Evolutionary conservation across 2,329 filamentous ascomycete species (phyloP).

Genomic region (Byssothecium circinans): DNA sequence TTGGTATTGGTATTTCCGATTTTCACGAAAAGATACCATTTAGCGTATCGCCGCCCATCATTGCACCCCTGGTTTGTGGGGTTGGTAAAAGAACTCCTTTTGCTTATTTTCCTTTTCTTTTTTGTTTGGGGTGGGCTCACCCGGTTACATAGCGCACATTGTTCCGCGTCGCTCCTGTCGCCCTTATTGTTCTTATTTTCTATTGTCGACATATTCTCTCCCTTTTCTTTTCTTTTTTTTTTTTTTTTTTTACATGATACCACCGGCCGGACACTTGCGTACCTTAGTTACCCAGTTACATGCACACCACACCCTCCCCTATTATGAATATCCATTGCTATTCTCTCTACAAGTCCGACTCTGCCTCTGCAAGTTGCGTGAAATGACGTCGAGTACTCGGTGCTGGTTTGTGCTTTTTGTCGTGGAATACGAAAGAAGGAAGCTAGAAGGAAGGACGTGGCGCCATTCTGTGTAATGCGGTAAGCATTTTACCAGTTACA

Average conservation of each 20-base stretch:
- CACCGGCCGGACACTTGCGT: slow-evolving; percentile 6
- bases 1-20: background rate
- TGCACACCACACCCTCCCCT: background rate
- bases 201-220: background rate
- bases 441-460: background rate
- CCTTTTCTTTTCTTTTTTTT: background rate
- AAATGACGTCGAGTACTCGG: too few species aligned
- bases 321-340: slow-evolving; percentile 3
- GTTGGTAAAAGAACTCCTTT: too few species aligned
- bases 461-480: too few species aligned
- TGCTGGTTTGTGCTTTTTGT: too few species aligned
- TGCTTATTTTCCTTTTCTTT: slow-evolving; percentile 1
- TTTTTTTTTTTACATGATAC: slow-evolving; percentile 11
- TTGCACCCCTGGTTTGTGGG: background rate
- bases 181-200: too few species aligned
- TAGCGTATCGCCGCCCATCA: background rate
- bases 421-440: background rate
- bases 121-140: slow-evolving; percentile 3
- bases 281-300: too few species aligned
- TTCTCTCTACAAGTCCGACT: background rate
- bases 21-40: background rate
- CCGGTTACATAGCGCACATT: slow-evolving; percentile 1
- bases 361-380: too few species aligned
- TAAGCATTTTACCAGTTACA: too few species aligned
- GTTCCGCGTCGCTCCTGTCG: background rate